Base-by-base conservation (phyloP, 1,284 basidiomycete genomes). In the Gomphus sp. region DNA sequence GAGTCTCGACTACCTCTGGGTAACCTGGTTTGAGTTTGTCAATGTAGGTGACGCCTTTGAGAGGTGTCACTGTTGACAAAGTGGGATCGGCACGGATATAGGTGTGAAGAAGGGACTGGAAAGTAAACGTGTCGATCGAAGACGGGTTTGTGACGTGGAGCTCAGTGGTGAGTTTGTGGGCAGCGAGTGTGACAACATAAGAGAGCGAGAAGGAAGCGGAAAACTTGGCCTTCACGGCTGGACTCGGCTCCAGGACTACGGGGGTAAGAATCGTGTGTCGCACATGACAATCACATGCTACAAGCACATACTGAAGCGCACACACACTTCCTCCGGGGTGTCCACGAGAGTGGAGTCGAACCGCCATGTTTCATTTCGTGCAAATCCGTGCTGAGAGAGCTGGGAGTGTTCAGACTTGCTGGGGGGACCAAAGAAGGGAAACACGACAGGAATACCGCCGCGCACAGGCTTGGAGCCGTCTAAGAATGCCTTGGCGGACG, bases 41-140 rank as follows among this genome's bases (percentile, higher is more conserved):
- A 63, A 80, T 82, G 69, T 88, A 95, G 4, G 65, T 72, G 11
- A 83, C 68, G 10, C 84, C 80, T 59, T 83, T 74, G 33, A 92
- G 72, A 5, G 86, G 81, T 7, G 72, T 73, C 62, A 92, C 74
- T 3, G 75, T 67, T n/a, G 84, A 80, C 6, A 77, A 71, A 59
- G 77, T 76, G 45, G 79, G 78, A 50, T 79, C 87, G 7, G 80
- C 88, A n/a, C 79, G 80, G 61, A 93, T 78, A 72, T 96, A 96
- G 58, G 80, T 92, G 72, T 95, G 93, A 60, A 96, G 78, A 39
- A 96, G 76, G 1, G 91, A 87, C 71, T 96, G 93, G 75, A 93
- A 95, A 67, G 85, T 83, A 55, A 94, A 79, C 3, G 70, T 63
- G 56, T 79, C 73, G 0, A 63, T 71, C 62, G 74, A 66, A 6